phyloP scores from a whole-genome alignment of 208 protist species.

The Leptomonas pyrrhocoris region DNA sequence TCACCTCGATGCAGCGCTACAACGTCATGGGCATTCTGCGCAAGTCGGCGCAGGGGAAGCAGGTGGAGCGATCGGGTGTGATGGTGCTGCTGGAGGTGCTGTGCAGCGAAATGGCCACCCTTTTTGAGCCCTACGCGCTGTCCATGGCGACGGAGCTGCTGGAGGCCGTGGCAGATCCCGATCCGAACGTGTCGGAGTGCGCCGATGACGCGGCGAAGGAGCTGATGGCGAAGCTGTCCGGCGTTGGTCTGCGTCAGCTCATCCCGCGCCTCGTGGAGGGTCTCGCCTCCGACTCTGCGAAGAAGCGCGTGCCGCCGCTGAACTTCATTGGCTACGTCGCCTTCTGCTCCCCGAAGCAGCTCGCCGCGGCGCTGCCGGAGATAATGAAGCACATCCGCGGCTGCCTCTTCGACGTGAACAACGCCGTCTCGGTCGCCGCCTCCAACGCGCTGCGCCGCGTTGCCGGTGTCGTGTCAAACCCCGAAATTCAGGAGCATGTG shows the following conservation, averaged over 20 bases:
- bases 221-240: slow-evolving; percentile 79
- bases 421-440: slow-evolving; percentile 77
- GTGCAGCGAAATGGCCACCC: slow-evolving; percentile 71
- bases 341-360: slow-evolving; percentile 91
- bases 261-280: slow-evolving; percentile 78
- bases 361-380: slow-evolving; percentile 86
- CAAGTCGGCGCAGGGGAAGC: slow-evolving; percentile 69
- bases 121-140: slow-evolving; percentile 90
- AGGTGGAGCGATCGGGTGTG: slow-evolving; percentile 75
- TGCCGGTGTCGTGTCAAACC: slow-evolving; percentile 90
- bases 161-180: slow-evolving; percentile 82
- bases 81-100: slow-evolving; percentile 91
- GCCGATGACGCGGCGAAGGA: slow-evolving; percentile 86
- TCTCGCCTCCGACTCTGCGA: slow-evolving; percentile 78
- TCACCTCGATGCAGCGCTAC: slow-evolving; percentile 76
- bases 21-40: slow-evolving; percentile 69
- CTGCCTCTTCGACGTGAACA: slow-evolving; percentile 91
- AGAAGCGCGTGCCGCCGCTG: slow-evolving; percentile 82
- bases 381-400: slow-evolving; percentile 90
- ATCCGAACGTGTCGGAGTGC: slow-evolving; percentile 86
- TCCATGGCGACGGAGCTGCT: slow-evolving; percentile 69
- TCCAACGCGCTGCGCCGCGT: slow-evolving; percentile 87
- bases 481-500: slow-evolving; percentile 92
- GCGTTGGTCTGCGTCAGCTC: slow-evolving; percentile 88
- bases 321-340: slow-evolving; percentile 93